Evolutionary conservation across 495 filamentous ascomycete species (phyloP).

Genomic region (Thermothielavioides terrestris): DNA sequence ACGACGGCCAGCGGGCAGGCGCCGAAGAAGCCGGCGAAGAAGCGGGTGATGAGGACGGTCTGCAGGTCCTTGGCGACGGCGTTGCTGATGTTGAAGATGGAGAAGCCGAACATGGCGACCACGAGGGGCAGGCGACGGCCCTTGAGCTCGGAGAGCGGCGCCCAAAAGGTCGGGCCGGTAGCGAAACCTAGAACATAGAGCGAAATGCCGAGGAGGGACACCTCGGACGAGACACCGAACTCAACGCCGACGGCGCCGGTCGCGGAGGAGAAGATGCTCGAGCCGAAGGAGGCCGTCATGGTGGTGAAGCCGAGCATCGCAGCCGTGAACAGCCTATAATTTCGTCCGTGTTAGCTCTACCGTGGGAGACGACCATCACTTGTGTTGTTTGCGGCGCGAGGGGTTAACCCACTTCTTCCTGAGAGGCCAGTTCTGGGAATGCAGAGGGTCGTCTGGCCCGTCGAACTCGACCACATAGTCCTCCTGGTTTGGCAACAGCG

Average conservation of each 20-base stretch:
- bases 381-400: no score
- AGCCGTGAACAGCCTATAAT: conserved; percentile 49
- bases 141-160: conserved; percentile 69
- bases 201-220: conserved; percentile 56
- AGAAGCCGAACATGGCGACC: conserved; percentile 67
- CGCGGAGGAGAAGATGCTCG: conserved; percentile 59
- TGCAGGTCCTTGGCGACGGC: conserved; percentile 73
- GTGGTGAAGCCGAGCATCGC: conserved; percentile 74
- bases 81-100: conserved; percentile 62
- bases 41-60: conserved; percentile 73
- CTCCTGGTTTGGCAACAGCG: conserved; percentile 59
- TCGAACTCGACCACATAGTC: conserved; percentile 86
- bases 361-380: no score
- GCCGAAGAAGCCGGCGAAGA: conserved; percentile 71
- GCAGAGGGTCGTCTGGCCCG: conserved; percentile 66
- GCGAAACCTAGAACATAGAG: conserved; percentile 68
- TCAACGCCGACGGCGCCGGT: conserved; percentile 42
- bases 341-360: conserved; percentile 20
- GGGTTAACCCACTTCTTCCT: conserved; percentile 60
- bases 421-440: conserved; percentile 77
- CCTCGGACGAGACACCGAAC: conserved; percentile 50
- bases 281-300: conserved; percentile 63
- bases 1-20: conserved; percentile 76
- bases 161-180: conserved; percentile 54
- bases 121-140: conserved; percentile 67